Percentiles rank a stretch among this genome's conserved stretches.
phyloP scores from a whole-genome alignment of 164 flowering plant species.

The Pachysandra terminalis region DNA sequence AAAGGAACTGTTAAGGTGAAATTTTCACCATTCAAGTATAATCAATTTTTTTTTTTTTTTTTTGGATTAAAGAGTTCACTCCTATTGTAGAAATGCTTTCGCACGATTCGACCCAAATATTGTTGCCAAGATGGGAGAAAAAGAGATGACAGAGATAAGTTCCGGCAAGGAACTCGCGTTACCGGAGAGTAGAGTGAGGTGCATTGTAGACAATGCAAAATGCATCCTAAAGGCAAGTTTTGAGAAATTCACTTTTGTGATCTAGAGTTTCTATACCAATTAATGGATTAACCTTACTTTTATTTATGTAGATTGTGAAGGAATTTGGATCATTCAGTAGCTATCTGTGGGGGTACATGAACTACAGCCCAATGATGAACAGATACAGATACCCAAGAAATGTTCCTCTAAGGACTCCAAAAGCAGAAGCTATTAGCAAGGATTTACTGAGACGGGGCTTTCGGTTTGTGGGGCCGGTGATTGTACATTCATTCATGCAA shows the following conservation, averaged over 20 bases:
- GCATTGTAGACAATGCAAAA: slow-evolving; percentile 88
- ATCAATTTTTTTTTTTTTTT: too few relatives aligned
- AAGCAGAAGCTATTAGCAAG: slow-evolving; percentile 78
- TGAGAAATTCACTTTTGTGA: not conserved
- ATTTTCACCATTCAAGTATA: not conserved
- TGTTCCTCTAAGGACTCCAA: slow-evolving; percentile 71
- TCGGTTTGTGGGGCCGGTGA: slow-evolving; percentile 81
- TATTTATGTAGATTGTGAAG: slow-evolving; percentile 42
- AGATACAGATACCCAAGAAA: slow-evolving; percentile 62
- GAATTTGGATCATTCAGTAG: slow-evolving; percentile 79
- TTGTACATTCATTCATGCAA: slow-evolving; percentile 83
- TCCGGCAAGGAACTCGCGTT: slow-evolving; percentile 55
- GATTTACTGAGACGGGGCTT: slow-evolving; percentile 72
- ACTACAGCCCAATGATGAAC: slow-evolving; percentile 68
- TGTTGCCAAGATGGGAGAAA: slow-evolving; percentile 75
- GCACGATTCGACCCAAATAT: slow-evolving; percentile 47
- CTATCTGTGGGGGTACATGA: slow-evolving; percentile 73
- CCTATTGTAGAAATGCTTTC: slow-evolving; percentile 52
- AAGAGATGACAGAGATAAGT: slow-evolving; percentile 52
- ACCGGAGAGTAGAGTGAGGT: slow-evolving; percentile 68
- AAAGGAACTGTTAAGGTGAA: slow-evolving; percentile 58
- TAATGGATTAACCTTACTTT: not conserved
- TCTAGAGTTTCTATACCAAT: not conserved
- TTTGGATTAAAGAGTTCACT: too few relatives aligned
- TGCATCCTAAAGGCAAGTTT: slow-evolving; percentile 67